Base-by-base conservation (phyloP, 2,329 filamentous ascomycete species). In the Akanthomyces lecanii region DNA sequence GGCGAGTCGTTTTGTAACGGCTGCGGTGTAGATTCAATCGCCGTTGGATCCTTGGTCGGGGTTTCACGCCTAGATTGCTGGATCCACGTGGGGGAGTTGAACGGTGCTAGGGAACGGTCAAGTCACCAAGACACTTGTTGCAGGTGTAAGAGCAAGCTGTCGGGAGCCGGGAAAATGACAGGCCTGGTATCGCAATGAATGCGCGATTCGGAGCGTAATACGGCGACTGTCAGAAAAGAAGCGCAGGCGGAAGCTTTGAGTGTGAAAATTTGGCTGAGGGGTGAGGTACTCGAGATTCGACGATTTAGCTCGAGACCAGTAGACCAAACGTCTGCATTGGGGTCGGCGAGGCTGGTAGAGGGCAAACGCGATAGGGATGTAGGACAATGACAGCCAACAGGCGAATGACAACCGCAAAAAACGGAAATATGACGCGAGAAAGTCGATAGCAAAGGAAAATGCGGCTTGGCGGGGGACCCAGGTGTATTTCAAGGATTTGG, bases 401-500 rank as follows among this genome's bases (percentile, higher is more conserved):
- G 38, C 14, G 21, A 61, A 47, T 18, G 25, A 33, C 10, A 11
- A 30, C n/a, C 5, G 11, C 36, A 23, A 23, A 21, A 42, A 42
- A 45, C 4, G 25, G 38, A 44, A 57, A 57, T 33, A 30, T 25
- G 40, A 36, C 28, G 47, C 14, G 10, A n/a, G 12, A 53, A 59
- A 18, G 23, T 30, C 40, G 33, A 57, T 23, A 7, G 7, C 40
- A 33, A 25, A 21, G 7, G 10, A 10, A 50, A 47, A 44, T 5
- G 40, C 50, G 28, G 18, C 38, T 40, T 7, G 28, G 58, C 40
- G 58, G 58, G 57, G 58, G 40, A 53, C 1, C 7, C n/a, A n/a
- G 50, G 38, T 23, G 58, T 61, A 54, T 61, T 61, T 61, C 50
- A 61, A 61, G 50, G 40, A 40, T 28, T 47, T 30, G 58, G 47